Conservation (phyloP, 768 basidiomycete species). For the Lentinus tigrinus region DNA sequence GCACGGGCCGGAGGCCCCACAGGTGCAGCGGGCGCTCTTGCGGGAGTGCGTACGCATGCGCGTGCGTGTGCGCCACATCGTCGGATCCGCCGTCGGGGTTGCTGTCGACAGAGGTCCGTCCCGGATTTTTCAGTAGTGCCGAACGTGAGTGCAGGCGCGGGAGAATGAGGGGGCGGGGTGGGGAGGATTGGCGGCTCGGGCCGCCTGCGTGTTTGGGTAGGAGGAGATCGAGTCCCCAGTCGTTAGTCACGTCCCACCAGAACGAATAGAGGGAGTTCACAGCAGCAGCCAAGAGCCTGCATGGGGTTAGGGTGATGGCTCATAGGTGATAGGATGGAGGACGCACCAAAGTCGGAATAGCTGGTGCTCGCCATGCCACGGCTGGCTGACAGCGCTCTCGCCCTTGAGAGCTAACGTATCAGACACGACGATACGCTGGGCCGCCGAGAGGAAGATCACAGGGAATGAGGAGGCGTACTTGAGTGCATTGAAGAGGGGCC, state of each 20-base stretch:
- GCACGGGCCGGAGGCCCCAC: conserved; percentile 69
- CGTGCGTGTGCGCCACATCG: not conserved
- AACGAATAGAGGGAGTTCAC: conserved; percentile 94
- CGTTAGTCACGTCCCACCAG: conserved; percentile 99
- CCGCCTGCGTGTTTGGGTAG: conserved; percentile 20
- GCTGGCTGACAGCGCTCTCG: conserved; percentile 37
- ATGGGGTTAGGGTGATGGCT: not conserved
- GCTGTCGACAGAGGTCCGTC: not conserved
- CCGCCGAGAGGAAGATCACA: conserved; percentile 91
- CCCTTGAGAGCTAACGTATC: conserved; percentile 55
- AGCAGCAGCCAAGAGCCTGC: conserved; percentile 79
- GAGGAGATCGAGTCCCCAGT: conserved; percentile 91
- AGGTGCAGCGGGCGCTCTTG: conserved; percentile 38
- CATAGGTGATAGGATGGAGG: not conserved
- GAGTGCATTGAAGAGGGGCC: conserved; percentile 85
- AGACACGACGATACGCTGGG: conserved; percentile 71
- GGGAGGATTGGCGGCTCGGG: conserved; percentile 24
- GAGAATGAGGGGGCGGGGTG: conserved; percentile 45
- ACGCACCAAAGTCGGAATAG: conserved; percentile 85
- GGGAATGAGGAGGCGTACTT: conserved; percentile 98
- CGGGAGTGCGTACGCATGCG: not conserved
- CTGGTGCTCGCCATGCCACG: conserved; percentile 75
- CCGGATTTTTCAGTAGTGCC: conserved; percentile 20
- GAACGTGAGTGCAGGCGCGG: conserved; percentile 44
- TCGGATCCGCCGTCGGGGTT: not conserved